Percentiles rank a stretch among this genome's conserved stretches.
These are phyloP conservation scores for Dictyophora rubrovolvata DNA, from an alignment of 768 basidiomycete species.

Conservation along the genomic window DNA sequence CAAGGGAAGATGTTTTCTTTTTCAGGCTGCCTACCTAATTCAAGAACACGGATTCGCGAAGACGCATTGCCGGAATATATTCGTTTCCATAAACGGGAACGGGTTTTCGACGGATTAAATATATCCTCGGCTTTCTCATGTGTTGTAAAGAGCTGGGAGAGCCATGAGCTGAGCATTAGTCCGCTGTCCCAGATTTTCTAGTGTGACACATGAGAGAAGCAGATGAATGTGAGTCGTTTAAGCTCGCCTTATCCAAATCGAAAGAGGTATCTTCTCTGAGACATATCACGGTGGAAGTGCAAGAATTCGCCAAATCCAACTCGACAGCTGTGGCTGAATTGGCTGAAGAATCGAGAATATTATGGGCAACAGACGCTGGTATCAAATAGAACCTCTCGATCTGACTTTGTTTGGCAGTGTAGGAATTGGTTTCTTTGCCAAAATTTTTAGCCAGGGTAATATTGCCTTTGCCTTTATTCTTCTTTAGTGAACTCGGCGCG, in stretches of 20 bases:
- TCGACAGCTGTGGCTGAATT: not conserved
- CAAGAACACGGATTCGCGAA: slow-evolving; percentile 35
- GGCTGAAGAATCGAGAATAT: not conserved
- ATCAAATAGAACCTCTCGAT: slow-evolving; percentile 49
- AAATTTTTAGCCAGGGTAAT: not conserved
- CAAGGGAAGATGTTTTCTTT: not conserved
- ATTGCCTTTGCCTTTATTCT: not conserved
- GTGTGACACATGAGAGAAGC: slow-evolving; percentile 1
- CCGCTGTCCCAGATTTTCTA: slow-evolving; percentile 99
- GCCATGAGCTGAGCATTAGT: slow-evolving; percentile 74
- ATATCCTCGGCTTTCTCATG: not conserved
- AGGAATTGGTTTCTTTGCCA: not conserved
- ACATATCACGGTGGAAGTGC: slow-evolving; percentile 24
- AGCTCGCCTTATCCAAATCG: slow-evolving; percentile 81
- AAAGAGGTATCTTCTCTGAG: slow-evolving; percentile 79
- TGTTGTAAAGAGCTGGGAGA: slow-evolving; percentile 25
- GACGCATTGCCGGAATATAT: not conserved
- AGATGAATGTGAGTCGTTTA: not conserved
- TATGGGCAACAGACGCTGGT: slow-evolving; percentile 8
- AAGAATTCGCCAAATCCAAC: not conserved
- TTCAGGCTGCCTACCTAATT: slow-evolving; percentile 46
- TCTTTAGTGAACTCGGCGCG: not conserved
- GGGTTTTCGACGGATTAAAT: not conserved
- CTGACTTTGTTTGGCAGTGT: slow-evolving; percentile 49
- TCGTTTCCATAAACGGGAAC: not conserved